Evolutionary conservation across 495 filamentous ascomycete genomes (phyloP).

Genomic region (Aspergillus cavernicola): DNA sequence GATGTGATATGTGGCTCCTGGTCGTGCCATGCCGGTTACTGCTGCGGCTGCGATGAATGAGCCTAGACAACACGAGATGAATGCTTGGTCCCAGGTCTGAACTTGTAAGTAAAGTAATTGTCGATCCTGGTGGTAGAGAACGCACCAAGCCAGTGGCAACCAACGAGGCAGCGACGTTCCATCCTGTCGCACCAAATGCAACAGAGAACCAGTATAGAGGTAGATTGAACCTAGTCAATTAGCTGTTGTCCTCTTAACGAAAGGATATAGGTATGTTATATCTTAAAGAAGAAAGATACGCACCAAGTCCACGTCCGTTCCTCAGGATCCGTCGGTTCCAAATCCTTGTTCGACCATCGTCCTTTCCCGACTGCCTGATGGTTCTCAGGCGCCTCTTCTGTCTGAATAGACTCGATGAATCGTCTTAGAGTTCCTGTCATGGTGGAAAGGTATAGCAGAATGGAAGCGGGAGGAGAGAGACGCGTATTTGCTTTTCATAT

Average conservation of each 20-base stretch:
- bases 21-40: not conserved
- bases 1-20: constrained; percentile 5
- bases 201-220: constrained; percentile 6
- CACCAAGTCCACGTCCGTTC: constrained; percentile 10
- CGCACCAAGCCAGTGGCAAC: not conserved
- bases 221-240: not conserved
- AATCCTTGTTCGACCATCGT: constrained; percentile 3
- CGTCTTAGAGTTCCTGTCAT: not conserved
- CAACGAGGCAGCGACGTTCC: constrained; percentile 3
- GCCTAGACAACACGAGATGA: constrained; percentile 5
- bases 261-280: no score
- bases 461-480: no score
- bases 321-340: constrained; percentile 8
- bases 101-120: not conserved
- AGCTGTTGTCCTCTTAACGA: no score
- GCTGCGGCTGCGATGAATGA: constrained; percentile 1
- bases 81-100: constrained; percentile 2
- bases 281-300: no score
- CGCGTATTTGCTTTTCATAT: not conserved
- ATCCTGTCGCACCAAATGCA: constrained; percentile 6
- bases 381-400: not conserved
- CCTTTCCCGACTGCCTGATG: constrained; percentile 1
- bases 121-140: not conserved
- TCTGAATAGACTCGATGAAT: not conserved
- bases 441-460: not conserved